These are phyloP conservation scores for Globisporangium emineosum DNA, from an alignment of 352 stramenopile genomes.

Conservation along the genomic window DNA sequence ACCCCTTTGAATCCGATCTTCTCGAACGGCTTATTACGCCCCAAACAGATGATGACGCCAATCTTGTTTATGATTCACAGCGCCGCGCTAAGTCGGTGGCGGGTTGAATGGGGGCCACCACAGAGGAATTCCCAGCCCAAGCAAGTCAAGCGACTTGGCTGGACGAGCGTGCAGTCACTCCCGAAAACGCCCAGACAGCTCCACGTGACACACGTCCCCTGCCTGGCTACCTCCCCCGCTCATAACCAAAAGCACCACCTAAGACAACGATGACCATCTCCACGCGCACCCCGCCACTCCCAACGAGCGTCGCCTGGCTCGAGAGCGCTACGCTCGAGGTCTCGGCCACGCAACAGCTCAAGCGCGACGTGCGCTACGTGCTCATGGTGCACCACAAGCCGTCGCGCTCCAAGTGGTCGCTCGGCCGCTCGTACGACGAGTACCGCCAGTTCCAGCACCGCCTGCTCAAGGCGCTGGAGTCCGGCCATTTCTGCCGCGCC, in stretches of 20 bases:
- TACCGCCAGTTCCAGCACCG: slow-evolving; percentile 29
- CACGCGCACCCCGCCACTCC: background rate
- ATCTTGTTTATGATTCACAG: background rate
- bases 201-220: too few relatives aligned
- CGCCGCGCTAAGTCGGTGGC: background rate
- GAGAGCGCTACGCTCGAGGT: slow-evolving; percentile 12
- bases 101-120: background rate
- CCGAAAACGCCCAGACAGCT: background rate
- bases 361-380: slow-evolving; percentile 13
- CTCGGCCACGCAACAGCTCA: slow-evolving; percentile 1
- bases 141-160: background rate
- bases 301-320: slow-evolving; percentile 8
- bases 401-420: slow-evolving; percentile 5
- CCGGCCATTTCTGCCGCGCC: slow-evolving; percentile 44
- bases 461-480: slow-evolving; percentile 25
- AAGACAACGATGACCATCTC: slow-evolving; percentile 5
- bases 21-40: background rate
- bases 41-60: background rate
- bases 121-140: background rate
- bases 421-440: slow-evolving; percentile 18
- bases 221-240: background rate
- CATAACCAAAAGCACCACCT: background rate
- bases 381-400: slow-evolving; percentile 12
- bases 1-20: background rate
- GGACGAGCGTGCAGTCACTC: background rate